A percentile compares a stretch with the other conserved stretches of the same genome.
Evolutionary conservation across 2,329 filamentous ascomycete genomes (phyloP).

Genomic region (Claviceps lovelessii): DNA sequence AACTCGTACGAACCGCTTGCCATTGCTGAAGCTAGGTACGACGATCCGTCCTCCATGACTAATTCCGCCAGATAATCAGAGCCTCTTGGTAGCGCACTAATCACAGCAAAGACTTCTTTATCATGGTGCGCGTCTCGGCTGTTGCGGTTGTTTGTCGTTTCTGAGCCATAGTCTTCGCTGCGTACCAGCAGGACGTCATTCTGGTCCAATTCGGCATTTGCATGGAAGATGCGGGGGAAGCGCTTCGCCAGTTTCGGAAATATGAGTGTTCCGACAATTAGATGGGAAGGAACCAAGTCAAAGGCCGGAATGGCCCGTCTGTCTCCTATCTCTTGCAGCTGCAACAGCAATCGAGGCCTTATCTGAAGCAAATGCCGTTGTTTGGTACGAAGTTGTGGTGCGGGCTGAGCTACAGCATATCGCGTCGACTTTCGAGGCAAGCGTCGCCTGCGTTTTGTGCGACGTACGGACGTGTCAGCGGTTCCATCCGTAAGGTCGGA

Average conservation of each 20-base stretch:
- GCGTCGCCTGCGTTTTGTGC: conserved; percentile 30
- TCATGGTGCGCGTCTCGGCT: conserved; percentile 32
- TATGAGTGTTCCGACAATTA: conserved; percentile 39
- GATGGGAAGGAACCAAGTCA: conserved; percentile 58
- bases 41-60: conserved; percentile 47
- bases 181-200: conserved; percentile 59
- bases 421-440: conserved; percentile 42
- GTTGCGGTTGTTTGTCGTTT: conserved; percentile 27
- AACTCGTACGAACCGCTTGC: conserved; percentile 53
- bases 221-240: conserved; percentile 49
- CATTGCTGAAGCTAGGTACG: conserved; percentile 41
- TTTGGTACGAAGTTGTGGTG: conserved; percentile 41
- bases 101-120: conserved; percentile 48
- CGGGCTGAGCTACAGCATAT: conserved; percentile 54
- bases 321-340: conserved; percentile 53
- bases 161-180: conserved; percentile 48
- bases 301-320: conserved; percentile 52
- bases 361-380: conserved; percentile 53
- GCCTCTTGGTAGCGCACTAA: conserved; percentile 41
- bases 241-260: conserved; percentile 44
- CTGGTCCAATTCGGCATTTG: conserved; percentile 47
- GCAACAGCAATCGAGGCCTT: conserved; percentile 54
- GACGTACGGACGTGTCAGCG: conserved; percentile 23
- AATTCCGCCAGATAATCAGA: conserved; percentile 47
- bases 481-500: conserved; percentile 33